phyloP scores from a whole-genome alignment of 257 asterid species.

The Coffea eugenioides region DNA sequence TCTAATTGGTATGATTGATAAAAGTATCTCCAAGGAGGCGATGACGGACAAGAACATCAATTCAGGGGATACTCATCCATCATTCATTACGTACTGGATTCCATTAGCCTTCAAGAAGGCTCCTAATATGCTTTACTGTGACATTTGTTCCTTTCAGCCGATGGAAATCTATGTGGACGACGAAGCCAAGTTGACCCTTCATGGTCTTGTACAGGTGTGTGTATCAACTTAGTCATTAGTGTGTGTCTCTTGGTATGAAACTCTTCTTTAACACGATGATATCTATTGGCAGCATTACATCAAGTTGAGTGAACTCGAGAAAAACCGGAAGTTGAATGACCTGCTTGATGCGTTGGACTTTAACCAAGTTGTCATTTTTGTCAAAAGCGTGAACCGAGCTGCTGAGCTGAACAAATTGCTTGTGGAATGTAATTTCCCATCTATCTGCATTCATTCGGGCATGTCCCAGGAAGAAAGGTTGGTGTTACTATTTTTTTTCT shows the following conservation, averaged over 20 bases:
- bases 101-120: conserved; percentile 58
- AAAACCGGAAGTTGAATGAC: conserved; percentile 85
- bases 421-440: conserved; percentile 86
- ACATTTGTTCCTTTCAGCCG: conserved; percentile 87
- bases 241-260: neutral
- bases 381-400: conserved; percentile 84
- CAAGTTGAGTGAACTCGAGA: conserved; percentile 87
- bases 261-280: conserved; percentile 2
- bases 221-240: neutral
- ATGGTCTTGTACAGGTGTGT: conserved; percentile 90
- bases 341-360: conserved; percentile 91
- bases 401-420: conserved; percentile 92
- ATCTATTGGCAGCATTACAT: conserved; percentile 73
- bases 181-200: conserved; percentile 94
- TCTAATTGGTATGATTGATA: conserved; percentile 31
- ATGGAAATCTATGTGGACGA: conserved; percentile 98
- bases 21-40: conserved; percentile 43
- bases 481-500: neutral
- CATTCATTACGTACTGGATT: conserved; percentile 68
- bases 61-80: conserved; percentile 38
- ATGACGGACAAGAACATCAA: conserved; percentile 46
- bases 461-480: conserved; percentile 97
- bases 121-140: conserved; percentile 83
- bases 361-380: conserved; percentile 89
- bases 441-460: conserved; percentile 94